Evolutionary conservation across 1,284 basidiomycete genomes (phyloP).

Genomic region (Malassezia nana): DNA sequence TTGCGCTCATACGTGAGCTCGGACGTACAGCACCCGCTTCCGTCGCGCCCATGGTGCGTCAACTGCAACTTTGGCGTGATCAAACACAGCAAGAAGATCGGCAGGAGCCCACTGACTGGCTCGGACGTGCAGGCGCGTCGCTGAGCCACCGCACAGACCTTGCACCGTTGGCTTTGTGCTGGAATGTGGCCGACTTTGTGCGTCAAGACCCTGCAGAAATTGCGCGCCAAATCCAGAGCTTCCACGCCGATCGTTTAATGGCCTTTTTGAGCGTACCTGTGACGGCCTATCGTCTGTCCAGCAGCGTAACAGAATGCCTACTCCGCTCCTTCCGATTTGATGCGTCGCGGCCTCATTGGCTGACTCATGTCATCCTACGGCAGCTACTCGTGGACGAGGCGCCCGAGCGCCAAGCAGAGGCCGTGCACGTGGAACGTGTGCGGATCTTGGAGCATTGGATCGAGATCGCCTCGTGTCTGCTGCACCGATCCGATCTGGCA

Average conservation of each 20-base stretch:
- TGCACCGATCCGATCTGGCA: conserved; percentile 27
- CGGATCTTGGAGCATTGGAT: conserved; percentile 43
- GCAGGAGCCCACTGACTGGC: conserved; percentile 8
- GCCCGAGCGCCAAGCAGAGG: conserved; percentile 15
- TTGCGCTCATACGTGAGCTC: neutral
- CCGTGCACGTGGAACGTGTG: conserved; percentile 27
- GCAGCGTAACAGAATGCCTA: conserved; percentile 2
- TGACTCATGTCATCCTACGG: conserved; percentile 32
- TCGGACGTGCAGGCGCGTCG: neutral
- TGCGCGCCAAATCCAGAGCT: conserved; percentile 43
- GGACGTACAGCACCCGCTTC: neutral
- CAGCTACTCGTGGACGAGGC: conserved; percentile 30
- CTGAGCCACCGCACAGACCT: neutral
- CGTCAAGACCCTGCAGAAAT: conserved; percentile 35
- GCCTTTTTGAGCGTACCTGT: conserved; percentile 15
- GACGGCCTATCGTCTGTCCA: conserved; percentile 18
- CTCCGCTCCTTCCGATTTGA: conserved; percentile 35
- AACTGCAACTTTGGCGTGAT: conserved; percentile 11
- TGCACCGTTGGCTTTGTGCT: conserved; percentile 3
- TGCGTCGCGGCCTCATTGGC: conserved; percentile 31
- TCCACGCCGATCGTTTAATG: conserved; percentile 28
- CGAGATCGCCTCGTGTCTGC: conserved; percentile 31
- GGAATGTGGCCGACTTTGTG: conserved; percentile 21
- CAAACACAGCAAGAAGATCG: neutral
- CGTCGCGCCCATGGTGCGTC: neutral